These are phyloP conservation scores for Pestalotiopsis fici DNA, from an alignment of 2,329 filamentous ascomycete genomes.

Conservation along the genomic window DNA sequence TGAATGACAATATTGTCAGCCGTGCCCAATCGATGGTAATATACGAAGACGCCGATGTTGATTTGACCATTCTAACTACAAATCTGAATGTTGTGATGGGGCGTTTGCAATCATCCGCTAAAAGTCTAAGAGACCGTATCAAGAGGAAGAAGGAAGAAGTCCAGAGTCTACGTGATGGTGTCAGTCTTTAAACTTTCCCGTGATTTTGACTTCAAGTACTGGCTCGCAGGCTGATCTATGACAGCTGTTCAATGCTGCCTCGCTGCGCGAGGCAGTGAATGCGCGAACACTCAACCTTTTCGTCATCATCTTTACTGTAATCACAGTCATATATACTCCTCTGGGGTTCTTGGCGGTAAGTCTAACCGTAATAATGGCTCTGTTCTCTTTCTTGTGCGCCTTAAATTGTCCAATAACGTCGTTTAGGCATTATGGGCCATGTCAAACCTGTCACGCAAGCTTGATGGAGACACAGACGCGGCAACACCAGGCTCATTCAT, in stretches of 20 bases:
- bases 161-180: background rate
- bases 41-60: too few relatives aligned
- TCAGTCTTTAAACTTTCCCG: background rate
- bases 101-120: background rate
- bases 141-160: background rate
- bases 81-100: background rate
- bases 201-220: background rate
- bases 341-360: background rate
- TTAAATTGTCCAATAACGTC: background rate
- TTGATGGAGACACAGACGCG: background rate
- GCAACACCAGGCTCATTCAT: background rate
- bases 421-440: background rate
- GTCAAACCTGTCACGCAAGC: background rate
- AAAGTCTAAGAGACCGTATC: background rate
- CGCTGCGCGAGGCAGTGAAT: background rate
- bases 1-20: background rate
- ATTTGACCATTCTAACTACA: background rate
- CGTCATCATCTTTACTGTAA: background rate
- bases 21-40: too few relatives aligned
- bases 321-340: background rate
- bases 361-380: background rate
- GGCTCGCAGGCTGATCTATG: background rate
- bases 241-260: background rate
- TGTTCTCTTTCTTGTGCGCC: background rate
- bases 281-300: background rate